Evolutionary conservation across 306 rosid genomes (phyloP).

Genomic region (Betula pendula): DNA sequence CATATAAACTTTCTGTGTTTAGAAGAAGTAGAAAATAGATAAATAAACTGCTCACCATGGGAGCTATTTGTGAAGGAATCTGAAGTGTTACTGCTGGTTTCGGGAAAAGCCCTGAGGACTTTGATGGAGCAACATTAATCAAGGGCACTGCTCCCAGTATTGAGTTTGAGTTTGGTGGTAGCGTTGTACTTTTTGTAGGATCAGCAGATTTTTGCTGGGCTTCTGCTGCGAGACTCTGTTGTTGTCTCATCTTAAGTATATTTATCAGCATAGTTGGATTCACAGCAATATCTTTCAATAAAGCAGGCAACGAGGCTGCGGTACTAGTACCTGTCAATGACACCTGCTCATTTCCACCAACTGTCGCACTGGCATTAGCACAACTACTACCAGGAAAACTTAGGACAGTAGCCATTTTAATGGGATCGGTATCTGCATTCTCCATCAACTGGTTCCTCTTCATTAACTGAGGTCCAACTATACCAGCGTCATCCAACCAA

Average conservation of each 20-base stretch:
- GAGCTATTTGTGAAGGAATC: conserved; percentile 43
- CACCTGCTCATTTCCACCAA: conserved; percentile 49
- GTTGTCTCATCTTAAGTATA: conserved; percentile 58
- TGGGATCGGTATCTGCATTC: conserved; percentile 45
- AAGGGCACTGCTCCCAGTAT: conserved; percentile 47
- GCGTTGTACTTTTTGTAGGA: conserved; percentile 31
- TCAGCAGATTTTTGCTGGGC: conserved; percentile 51
- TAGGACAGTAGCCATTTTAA: conserved; percentile 29
- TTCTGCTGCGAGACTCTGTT: conserved; percentile 56
- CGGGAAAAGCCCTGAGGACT: conserved; percentile 50
- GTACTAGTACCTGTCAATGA: conserved; percentile 30
- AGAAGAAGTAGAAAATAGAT: background rate
- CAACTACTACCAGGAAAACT: conserved; percentile 35
- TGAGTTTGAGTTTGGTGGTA: conserved; percentile 31
- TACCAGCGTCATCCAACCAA: conserved; percentile 62
- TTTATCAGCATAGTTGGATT: conserved; percentile 74
- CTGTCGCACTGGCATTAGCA: conserved; percentile 32
- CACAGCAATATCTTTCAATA: conserved; percentile 66
- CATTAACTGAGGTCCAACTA: conserved; percentile 45
- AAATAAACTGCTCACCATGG: conserved; percentile 52
- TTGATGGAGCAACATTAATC: conserved; percentile 45
- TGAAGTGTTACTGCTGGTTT: conserved; percentile 51
- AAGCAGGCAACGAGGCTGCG: conserved; percentile 51
- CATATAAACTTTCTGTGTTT: background rate
- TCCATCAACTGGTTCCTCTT: conserved; percentile 50